Base-by-base conservation (phyloP, 1,284 basidiomycete species). In the Gymnopus androsaceus region DNA sequence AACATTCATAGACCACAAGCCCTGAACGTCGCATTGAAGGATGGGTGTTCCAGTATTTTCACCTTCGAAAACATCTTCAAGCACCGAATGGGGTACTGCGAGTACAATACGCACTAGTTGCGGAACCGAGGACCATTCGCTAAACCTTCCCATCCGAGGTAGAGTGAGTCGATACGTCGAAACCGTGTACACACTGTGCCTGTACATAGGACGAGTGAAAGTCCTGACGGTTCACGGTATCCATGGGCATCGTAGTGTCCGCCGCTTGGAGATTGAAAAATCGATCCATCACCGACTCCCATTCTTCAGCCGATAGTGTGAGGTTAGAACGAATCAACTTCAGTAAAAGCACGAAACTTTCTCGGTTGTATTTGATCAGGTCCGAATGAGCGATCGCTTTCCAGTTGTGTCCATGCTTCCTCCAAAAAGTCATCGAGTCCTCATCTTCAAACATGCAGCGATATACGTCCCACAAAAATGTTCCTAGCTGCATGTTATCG, bases 391-490 rank as follows among this genome's bases (percentile, higher is more conserved):
- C 36, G 23, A 71, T 37, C 4, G 66, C 67, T 17, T 63, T 61
- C 5, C 47, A 1, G 37, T 68, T 41, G n/a, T 37, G n/a, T 15
- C 23, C 19, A 17, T 41, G 19, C n/a, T 38, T 55, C 19, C 27
- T 15, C 27, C 48, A 48, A 37, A 66, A 60, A 34, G 48, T 55
- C 44, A 27, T 41, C 2, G 64, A 9, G 36, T 72, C 64, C 56
- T 80, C 78, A 21, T 73, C 64, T 12, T 67, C 57, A 51, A 84
- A 85, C 72, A 84, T 75, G 15, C 70, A 62, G 14, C 68, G 62
- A 61, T 85, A 84, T 7, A 84, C 63, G 7, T 68, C 65, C 51
- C 75, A 80, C 4, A 85, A 62, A 27, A 79, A 62, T n/a, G 60
- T 60, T 15, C 67, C 76, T 25, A 84, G 68, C 23, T 74, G 67